Evolutionary conservation across 2,329 filamentous ascomycete genomes (phyloP), one percentile per base, ranked within the genome.

Genomic region (Aspergillus aculeatus): DNA sequence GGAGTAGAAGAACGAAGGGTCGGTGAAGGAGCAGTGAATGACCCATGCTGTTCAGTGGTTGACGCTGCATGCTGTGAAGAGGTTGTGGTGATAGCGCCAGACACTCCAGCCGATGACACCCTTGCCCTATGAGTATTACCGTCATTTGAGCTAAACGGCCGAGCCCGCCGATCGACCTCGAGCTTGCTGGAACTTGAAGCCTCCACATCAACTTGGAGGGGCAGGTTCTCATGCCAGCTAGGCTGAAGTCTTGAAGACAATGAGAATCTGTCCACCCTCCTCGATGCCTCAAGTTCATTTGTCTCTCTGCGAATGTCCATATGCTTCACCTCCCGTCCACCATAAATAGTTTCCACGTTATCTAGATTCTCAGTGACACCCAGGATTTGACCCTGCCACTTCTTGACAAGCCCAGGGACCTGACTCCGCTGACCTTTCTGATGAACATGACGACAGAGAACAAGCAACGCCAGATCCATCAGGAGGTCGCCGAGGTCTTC

Each of bases 361-460:
- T 19, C 14, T 19, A 19, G 6, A n/a, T 16, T 14, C 16, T n/a
- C 14, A 19, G 16, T 7, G 16, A 19, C 38, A 9, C 5, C 2
- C n/a, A 19, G 10, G 11, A 67, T 54, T 41, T 54, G n/a, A 35
- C 32, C 35, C 44, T 62, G 54, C 64, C 64, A 66, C 9, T 58
- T 52, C 29, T 21, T 0, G 1, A 38, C 50, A 50, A 69, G 59
- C 41, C 16, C 31, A 1, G 32, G 32, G 12, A 66, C 68, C 47
- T 69, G 67, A 7, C 31, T 19, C 5, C 7, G 19, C 14, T 3
- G 38, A 44, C 14, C 38, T 3, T 26, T 26, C 35, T 70, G 66
- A 49, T 70, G 69, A 3, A 47, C 62, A 2, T 49, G 32, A 23
- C 11, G 64, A 53, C 69, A 71, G 29, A 72, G 48, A 9, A 66